phyloP scores from a whole-genome alignment of 208 protist genomes.

The Trypanosoma brucei region DNA sequence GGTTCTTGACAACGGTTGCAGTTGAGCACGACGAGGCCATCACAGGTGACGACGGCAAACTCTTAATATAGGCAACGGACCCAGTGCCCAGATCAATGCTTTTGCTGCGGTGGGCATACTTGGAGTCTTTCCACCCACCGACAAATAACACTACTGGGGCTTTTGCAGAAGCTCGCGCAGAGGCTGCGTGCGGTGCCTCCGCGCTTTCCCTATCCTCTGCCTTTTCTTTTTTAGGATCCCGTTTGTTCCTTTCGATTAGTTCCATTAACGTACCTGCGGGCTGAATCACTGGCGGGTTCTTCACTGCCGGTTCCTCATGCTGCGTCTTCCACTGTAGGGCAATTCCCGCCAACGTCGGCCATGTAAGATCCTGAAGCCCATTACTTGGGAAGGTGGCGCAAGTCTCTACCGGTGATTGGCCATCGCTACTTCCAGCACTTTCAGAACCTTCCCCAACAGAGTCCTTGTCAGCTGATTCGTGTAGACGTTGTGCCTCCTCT shows the following conservation, averaged over 20 bases:
- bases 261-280: too few species aligned
- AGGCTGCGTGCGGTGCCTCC: not conserved
- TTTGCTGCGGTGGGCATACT: conserved; percentile 27
- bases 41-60: not conserved
- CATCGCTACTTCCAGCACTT: not conserved
- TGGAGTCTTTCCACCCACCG: conserved; percentile 51
- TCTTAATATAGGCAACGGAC: conserved; percentile 8
- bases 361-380: conserved; percentile 11
- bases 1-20: conserved; percentile 25
- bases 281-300: not conserved
- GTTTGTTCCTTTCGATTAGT: too few species aligned
- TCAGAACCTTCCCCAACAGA: not conserved
- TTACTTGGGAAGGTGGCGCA: not conserved
- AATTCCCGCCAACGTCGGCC: conserved; percentile 19
- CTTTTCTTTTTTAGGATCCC: not conserved
- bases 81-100: conserved; percentile 22
- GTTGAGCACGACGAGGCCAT: conserved; percentile 38
- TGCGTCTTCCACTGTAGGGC: conserved; percentile 7
- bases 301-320: not conserved
- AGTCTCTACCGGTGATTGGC: not conserved
- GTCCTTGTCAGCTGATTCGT: not conserved
- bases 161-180: not conserved
- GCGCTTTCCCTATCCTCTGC: not conserved
- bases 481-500: not conserved
- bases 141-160: conserved; percentile 30